Percentiles rank a stretch among this genome's conserved stretches.
Evolutionary conservation across 331 rosid species (phyloP).

Genomic region (Malus hybrid): DNA sequence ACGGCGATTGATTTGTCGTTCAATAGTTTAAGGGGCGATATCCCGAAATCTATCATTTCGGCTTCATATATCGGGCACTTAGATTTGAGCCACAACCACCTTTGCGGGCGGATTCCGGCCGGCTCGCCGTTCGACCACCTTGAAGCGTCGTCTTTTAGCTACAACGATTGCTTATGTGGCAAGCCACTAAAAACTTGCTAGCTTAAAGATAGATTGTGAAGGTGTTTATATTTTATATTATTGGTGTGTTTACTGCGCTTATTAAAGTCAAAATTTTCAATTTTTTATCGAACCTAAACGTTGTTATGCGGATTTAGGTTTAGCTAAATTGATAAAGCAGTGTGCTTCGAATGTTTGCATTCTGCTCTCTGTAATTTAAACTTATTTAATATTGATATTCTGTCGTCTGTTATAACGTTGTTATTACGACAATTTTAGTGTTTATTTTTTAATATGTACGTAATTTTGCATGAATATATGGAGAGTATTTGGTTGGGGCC

Average conservation of each 20-base stretch:
- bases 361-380: too few species aligned
- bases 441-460: neutral
- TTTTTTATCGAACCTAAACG: neutral
- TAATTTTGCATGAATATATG: neutral
- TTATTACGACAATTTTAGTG: neutral
- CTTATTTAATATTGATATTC: neutral
- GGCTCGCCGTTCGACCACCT: slow-evolving; percentile 91
- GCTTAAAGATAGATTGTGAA: neutral
- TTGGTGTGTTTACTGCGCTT: neutral
- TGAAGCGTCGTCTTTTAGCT: slow-evolving; percentile 69
- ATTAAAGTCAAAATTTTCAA: neutral
- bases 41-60: slow-evolving; percentile 47
- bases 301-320: neutral
- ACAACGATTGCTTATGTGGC: slow-evolving; percentile 87
- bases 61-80: slow-evolving; percentile 79
- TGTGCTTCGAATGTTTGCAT: neutral
- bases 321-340: too few species aligned
- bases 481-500: neutral
- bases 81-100: slow-evolving; percentile 90
- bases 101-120: slow-evolving; percentile 71
- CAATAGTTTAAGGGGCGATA: slow-evolving; percentile 47
- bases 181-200: slow-evolving; percentile 73
- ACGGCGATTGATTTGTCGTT: slow-evolving; percentile 64
- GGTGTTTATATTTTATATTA: neutral
- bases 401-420: too few species aligned